Base-by-base conservation (phyloP, 495 filamentous ascomycete genomes). In the Xylaria scruposa region DNA sequence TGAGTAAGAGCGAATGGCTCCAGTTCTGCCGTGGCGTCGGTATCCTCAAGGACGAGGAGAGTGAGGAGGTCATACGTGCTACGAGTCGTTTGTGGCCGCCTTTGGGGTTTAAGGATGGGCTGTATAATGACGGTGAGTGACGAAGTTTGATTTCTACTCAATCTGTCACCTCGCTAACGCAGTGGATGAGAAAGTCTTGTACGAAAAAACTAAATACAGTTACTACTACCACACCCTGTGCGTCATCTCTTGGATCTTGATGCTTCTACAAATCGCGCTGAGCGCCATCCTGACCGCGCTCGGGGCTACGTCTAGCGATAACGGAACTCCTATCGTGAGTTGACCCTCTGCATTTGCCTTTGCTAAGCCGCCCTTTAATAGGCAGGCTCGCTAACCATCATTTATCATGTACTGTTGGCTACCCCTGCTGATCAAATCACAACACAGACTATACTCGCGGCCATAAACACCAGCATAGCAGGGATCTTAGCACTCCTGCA, bases 401-500 rank as follows among this genome's bases (percentile, higher is more conserved):
- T 8, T 1, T 8, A 38, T 38, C 36, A 38, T 38, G 31, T 33
- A 33, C 4, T 36, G 6, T 36, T 7, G 2, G 33, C 33, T 36
- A 7, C 6, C 33, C 4, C 33, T 36, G 6, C 33, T 36, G 33
- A 36, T 36, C 4, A 36, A 4, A 36, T 6, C 6, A 36, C 33
- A 36, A 36, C 33, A 15, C 7, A 78, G 76, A 88, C 85, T 2
- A 68, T 83, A 17, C 77, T 87, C 4, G 86, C 84, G 1, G 84
- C 84, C 15, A 67, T 84, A 62, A 87, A 86, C 74, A 88, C 86
- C 0, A 75, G 85, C 24, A 74, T 82, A 8, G 85, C 85, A 24
- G 86, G 86, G 8, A 67, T 88, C 10, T 76, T 88, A 2, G 86
- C 82, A 13, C 71, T 88, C 44, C 66, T 88, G 71, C 84, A 86